Evolutionary conservation across 148 eudicot genomes (phyloP).

Genomic region (Nepenthes mirabilis): DNA sequence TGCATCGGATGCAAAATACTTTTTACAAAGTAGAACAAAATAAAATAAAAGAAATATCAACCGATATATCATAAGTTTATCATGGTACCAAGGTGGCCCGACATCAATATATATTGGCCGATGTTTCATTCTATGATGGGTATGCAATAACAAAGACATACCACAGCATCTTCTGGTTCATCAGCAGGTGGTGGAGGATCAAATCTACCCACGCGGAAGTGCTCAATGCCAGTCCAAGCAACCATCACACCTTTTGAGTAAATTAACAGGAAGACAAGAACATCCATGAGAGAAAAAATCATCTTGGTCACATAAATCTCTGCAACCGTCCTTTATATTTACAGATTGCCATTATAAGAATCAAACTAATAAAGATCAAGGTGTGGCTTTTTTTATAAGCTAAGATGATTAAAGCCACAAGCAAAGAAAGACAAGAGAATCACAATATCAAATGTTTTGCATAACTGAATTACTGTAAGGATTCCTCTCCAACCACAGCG

Average conservation of each 20-base stretch:
- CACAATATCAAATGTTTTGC: too few relatives aligned
- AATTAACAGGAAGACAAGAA: not conserved
- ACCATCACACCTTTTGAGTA: constrained; percentile 73
- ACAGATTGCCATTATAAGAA: too few relatives aligned
- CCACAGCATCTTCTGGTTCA: constrained; percentile 73
- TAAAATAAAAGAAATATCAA: too few relatives aligned
- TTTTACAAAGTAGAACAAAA: too few relatives aligned
- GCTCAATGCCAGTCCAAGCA: constrained; percentile 97
- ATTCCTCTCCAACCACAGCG: too few relatives aligned
- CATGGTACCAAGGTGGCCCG: not conserved
- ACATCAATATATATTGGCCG: not conserved
- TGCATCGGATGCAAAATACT: too few relatives aligned
- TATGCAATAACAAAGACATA: constrained; percentile 15
- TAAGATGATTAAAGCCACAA: too few relatives aligned
- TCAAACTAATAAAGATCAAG: too few relatives aligned
- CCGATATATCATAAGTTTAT: not conserved
- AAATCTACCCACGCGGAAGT: constrained; percentile 79
- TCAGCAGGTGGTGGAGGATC: constrained; percentile 83
- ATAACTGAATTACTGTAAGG: too few relatives aligned
- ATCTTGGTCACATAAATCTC: not conserved
- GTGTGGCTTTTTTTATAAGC: too few relatives aligned
- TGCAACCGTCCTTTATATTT: too few relatives aligned
- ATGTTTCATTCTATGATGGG: not conserved
- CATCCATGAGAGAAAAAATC: not conserved
- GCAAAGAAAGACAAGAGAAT: too few relatives aligned